A percentile compares a stretch with the other conserved stretches of the same genome.
Evolutionary conservation across 2,329 filamentous ascomycete genomes (phyloP).

Genomic region (Fusarium sp.): DNA sequence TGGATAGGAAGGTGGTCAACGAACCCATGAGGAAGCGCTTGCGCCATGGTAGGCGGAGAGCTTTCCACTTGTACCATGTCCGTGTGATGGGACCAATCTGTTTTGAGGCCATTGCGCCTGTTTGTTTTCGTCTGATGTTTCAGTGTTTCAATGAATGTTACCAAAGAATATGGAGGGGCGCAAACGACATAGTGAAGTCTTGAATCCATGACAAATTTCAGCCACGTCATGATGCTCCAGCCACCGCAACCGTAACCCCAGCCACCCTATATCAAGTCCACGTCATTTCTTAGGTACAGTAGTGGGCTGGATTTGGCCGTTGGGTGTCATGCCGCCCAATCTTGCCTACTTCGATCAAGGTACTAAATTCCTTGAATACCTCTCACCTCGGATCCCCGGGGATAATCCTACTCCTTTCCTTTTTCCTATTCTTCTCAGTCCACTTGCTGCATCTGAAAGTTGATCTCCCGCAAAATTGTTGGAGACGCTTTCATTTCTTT

Average conservation of each 20-base stretch:
- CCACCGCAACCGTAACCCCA: slow-evolving; percentile 37
- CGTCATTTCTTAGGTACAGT: slow-evolving; percentile 39
- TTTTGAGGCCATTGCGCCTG: slow-evolving; percentile 52
- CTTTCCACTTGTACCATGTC: slow-evolving; percentile 72
- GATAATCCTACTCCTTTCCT: slow-evolving; percentile 13
- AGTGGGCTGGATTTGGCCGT: slow-evolving; percentile 7
- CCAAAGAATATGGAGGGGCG: slow-evolving; percentile 25
- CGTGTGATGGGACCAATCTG: slow-evolving; percentile 54
- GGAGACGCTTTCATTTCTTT: slow-evolving; percentile 14
- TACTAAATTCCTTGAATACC: slow-evolving; percentile 24
- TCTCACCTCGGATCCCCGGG: slow-evolving; percentile 36
- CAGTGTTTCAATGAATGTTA: slow-evolving; percentile 14
- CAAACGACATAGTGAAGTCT: slow-evolving; percentile 36
- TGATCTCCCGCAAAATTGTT: neutral
- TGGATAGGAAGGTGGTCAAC: slow-evolving; percentile 37
- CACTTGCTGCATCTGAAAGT: slow-evolving; percentile 13
- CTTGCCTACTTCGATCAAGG: slow-evolving; percentile 19
- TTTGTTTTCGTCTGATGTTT: slow-evolving; percentile 17
- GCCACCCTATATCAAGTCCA: slow-evolving; percentile 37
- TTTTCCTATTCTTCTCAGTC: slow-evolving; percentile 12
- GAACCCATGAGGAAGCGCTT: slow-evolving; percentile 72
- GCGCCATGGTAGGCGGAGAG: slow-evolving; percentile 72
- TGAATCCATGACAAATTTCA: slow-evolving; percentile 19
- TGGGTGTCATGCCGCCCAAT: slow-evolving; percentile 33
- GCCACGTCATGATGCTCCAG: slow-evolving; percentile 30